These are phyloP conservation scores for Avicennia marina DNA, from an alignment of 257 asterid genomes.

Conservation along the genomic window DNA sequence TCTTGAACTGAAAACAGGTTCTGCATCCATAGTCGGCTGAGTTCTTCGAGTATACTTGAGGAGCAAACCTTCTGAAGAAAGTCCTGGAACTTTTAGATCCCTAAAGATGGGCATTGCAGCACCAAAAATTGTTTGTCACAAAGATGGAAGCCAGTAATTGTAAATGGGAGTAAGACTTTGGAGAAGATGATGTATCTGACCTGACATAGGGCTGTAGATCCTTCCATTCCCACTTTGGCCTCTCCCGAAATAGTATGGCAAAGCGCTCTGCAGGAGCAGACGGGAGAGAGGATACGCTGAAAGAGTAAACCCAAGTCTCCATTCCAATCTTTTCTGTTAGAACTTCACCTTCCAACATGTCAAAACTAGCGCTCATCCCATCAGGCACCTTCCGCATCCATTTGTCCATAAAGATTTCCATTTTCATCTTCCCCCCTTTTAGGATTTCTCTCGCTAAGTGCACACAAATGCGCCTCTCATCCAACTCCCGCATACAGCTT, in stretches of 20 bases:
- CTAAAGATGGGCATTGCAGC: constrained; percentile 30
- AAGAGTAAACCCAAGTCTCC: constrained; percentile 58
- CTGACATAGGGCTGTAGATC: constrained; percentile 83
- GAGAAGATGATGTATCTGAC: constrained; percentile 12
- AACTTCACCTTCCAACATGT: constrained; percentile 89
- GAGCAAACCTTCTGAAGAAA: constrained; percentile 79
- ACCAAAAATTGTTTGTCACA: neutral
- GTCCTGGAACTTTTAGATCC: constrained; percentile 88
- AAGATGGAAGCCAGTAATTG: neutral
- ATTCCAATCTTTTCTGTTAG: constrained; percentile 68
- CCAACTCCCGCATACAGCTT: constrained; percentile 58
- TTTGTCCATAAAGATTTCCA: constrained; percentile 60
- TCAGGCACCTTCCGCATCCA: constrained; percentile 71
- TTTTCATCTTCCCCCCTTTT: constrained; percentile 61
- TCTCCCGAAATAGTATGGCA: neutral
- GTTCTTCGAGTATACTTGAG: constrained; percentile 68
- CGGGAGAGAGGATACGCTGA: constrained; percentile 61
- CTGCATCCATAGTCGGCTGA: constrained; percentile 51
- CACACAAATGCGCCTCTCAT: constrained; percentile 60
- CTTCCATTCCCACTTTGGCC: constrained; percentile 66
- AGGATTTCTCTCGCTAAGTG: constrained; percentile 70
- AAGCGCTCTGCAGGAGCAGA: constrained; percentile 56
- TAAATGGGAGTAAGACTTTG: neutral
- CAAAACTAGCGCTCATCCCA: constrained; percentile 50
- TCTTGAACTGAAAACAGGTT: constrained; percentile 84